A percentile compares a stretch with the other conserved stretches of the same genome.
These are phyloP conservation scores for Russula compacta DNA, from an alignment of 768 basidiomycete genomes.

Conservation along the genomic window DNA sequence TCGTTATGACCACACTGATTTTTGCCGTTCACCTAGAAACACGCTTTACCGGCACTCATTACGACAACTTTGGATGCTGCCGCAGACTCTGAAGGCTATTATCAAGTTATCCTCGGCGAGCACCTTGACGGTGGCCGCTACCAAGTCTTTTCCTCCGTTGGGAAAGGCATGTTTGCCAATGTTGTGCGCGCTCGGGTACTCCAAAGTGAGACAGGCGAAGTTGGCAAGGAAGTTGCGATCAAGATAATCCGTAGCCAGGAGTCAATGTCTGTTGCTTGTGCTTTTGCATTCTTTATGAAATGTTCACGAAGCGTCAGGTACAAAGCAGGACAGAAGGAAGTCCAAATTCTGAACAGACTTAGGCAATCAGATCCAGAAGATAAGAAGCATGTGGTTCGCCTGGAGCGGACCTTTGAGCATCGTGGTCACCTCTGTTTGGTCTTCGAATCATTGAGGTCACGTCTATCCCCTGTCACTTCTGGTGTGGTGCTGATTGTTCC, in stretches of 20 bases:
- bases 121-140: conserved; percentile 87
- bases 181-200: conserved; percentile 87
- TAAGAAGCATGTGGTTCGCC: conserved; percentile 91
- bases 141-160: conserved; percentile 90
- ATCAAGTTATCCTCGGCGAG: conserved; percentile 89
- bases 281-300: neutral
- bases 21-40: conserved; percentile 31
- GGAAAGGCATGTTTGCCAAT: conserved; percentile 98
- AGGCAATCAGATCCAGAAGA: conserved; percentile 89
- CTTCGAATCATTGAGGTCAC: conserved; percentile 86
- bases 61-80: conserved; percentile 81
- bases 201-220: conserved; percentile 45
- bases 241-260: conserved; percentile 96
- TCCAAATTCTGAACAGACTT: conserved; percentile 78
- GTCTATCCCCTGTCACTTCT: neutral
- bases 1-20: neutral
- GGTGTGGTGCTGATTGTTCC: conserved; percentile 1
- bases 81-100: conserved; percentile 93
- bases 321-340: conserved; percentile 90
- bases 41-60: conserved; percentile 51
- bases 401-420: conserved; percentile 93
- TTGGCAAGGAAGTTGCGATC: conserved; percentile 82
- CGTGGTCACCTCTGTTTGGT: conserved; percentile 94
- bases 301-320: conserved; percentile 47
- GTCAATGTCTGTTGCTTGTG: conserved; percentile 63